Evolutionary conservation across 768 basidiomycete species (phyloP).

Genomic region (Lactarius tabidus): DNA sequence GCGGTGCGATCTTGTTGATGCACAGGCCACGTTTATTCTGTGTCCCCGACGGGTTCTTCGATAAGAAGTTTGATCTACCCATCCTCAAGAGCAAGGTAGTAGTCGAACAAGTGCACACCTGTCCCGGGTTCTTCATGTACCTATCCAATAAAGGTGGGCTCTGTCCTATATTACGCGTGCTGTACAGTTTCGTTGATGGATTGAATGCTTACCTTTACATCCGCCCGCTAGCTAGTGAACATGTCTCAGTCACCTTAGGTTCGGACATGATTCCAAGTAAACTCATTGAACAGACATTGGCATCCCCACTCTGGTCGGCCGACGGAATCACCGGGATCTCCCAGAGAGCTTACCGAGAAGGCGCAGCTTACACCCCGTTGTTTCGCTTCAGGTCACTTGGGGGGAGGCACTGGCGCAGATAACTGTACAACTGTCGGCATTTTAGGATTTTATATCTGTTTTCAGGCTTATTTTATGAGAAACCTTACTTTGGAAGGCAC

Average conservation of each 20-base stretch:
- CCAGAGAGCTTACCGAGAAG: not conserved
- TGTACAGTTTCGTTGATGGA: not conserved
- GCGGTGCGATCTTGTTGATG: constrained; percentile 20
- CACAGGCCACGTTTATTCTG: not conserved
- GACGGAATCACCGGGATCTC: constrained; percentile 6
- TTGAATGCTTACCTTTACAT: no score
- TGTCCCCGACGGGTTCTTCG: constrained; percentile 10
- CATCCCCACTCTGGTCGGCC: not conserved
- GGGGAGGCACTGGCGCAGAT: constrained; percentile 1
- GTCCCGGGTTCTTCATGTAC: constrained; percentile 17
- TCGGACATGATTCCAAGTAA: not conserved
- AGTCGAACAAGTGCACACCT: constrained; percentile 4
- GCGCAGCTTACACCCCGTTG: constrained; percentile 2
- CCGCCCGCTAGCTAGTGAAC: constrained; percentile 2
- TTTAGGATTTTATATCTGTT: no score
- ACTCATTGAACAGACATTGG: no score
- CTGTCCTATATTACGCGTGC: no score
- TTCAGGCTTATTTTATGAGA: no score
- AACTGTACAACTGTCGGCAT: no score
- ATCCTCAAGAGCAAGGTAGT: constrained; percentile 9
- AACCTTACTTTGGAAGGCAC: no score
- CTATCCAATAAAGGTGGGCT: constrained; percentile 12
- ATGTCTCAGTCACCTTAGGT: constrained; percentile 2
- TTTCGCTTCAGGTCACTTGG: not conserved
- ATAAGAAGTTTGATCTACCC: not conserved